These are phyloP conservation scores for Trichosporon ovoides DNA, from an alignment of 1,284 basidiomycete species.

Conservation along the genomic window DNA sequence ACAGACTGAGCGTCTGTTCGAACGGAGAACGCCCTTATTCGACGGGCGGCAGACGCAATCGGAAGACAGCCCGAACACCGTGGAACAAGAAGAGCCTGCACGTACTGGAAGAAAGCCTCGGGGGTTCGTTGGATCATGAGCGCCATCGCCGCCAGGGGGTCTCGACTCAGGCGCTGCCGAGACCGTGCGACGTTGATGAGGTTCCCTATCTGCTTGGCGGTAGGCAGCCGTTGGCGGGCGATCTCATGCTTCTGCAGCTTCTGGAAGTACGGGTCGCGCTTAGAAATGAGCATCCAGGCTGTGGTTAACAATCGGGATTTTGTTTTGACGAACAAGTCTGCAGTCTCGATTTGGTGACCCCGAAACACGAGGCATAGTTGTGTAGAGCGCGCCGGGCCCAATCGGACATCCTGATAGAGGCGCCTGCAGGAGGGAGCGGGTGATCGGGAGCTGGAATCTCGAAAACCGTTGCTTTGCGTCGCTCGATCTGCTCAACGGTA, in stretches of 20 bases:
- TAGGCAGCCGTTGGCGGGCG: background rate
- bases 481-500: background rate
- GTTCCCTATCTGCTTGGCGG: background rate
- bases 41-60: too few species aligned
- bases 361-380: background rate
- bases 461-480: background rate
- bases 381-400: background rate
- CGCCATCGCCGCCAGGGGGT: background rate
- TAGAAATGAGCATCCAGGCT: background rate
- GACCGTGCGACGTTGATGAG: background rate
- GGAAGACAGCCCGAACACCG: too few species aligned
- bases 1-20: too few species aligned
- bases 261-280: background rate
- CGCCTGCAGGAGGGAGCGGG: background rate
- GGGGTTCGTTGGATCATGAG: background rate
- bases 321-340: background rate
- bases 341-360: background rate
- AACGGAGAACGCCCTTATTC: too few species aligned
- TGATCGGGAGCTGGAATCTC: background rate
- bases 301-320: background rate
- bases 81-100: too few species aligned
- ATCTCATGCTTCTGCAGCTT: background rate
- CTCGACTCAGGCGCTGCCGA: background rate
- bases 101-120: background rate
- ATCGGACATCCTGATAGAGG: background rate